phyloP scores from a whole-genome alignment of 371 early-diverging fungal genomes.

The Rhizopus sp. region DNA sequence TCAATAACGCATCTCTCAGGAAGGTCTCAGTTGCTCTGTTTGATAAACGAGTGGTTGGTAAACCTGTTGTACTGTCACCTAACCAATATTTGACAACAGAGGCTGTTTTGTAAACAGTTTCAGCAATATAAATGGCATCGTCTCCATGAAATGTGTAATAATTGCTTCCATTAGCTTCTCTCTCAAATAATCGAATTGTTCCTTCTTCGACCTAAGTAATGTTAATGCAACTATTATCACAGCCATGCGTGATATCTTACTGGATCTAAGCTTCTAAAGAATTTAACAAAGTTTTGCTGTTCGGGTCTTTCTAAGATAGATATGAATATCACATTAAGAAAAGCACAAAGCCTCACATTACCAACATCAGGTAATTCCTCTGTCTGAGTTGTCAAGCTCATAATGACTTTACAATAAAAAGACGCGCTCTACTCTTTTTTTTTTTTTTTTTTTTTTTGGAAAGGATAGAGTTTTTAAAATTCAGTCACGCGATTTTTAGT shows the following conservation, averaged over 20 bases:
- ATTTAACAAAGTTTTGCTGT: slow-evolving; percentile 40
- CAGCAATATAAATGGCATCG: slow-evolving; percentile 85
- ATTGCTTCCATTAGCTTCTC: slow-evolving; percentile 45
- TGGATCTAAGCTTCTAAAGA: slow-evolving; percentile 26
- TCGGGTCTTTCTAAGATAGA: slow-evolving; percentile 32
- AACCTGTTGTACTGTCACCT: slow-evolving; percentile 57
- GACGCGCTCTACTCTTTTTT: not conserved
- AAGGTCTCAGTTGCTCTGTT: slow-evolving; percentile 73
- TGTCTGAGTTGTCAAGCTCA: slow-evolving; percentile 6
- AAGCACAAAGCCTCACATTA: not conserved
- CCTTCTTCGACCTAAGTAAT: slow-evolving; percentile 35
- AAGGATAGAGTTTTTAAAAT: not conserved
- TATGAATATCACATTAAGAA: not conserved
- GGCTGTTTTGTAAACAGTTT: slow-evolving; percentile 84
- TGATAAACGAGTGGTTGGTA: slow-evolving; percentile 81
- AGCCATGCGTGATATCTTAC: slow-evolving; percentile 11
- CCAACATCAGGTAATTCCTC: slow-evolving; percentile 35
- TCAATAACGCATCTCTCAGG: slow-evolving; percentile 77
- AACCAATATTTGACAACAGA: slow-evolving; percentile 86
- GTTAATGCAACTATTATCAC: not conserved
- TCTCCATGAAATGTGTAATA: slow-evolving; percentile 87
- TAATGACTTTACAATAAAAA: not conserved
- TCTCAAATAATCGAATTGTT: slow-evolving; percentile 75
- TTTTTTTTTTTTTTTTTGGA: not conserved
- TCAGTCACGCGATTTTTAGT: not conserved